These are phyloP conservation scores for Ophiostoma sp. DNA, from an alignment of 2,329 filamentous ascomycete genomes.

Conservation along the genomic window DNA sequence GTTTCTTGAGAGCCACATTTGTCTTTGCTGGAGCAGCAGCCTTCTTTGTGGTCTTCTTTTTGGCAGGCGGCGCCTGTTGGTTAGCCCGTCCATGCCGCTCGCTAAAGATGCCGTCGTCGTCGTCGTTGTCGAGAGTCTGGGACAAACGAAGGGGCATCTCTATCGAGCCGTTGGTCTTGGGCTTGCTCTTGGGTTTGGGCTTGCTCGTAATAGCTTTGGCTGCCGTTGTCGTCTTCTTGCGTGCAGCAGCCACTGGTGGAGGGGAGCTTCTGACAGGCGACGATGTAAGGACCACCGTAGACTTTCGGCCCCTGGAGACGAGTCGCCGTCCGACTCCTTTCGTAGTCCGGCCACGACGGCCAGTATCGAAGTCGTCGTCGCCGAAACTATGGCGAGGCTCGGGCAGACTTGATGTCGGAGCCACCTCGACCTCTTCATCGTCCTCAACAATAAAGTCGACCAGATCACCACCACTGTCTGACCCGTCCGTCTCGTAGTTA, in stretches of 20 bases:
- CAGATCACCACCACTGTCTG: conserved; percentile 52
- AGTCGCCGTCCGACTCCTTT: not conserved
- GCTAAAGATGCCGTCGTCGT: conserved; percentile 3
- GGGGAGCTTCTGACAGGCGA: conserved; percentile 29
- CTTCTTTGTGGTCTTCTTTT: not conserved
- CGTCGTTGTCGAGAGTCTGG: conserved; percentile 26
- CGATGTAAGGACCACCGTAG: conserved; percentile 11
- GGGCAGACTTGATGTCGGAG: conserved; percentile 13
- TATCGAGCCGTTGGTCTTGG: conserved; percentile 11
- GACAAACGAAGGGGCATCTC: conserved; percentile 28
- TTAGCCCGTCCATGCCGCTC: conserved; percentile 5
- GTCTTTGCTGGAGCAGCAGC: not conserved
- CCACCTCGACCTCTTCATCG: conserved; percentile 36
- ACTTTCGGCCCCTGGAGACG: not conserved
- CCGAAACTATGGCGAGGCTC: not conserved
- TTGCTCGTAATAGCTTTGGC: not conserved
- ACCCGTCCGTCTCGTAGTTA: conserved; percentile 47
- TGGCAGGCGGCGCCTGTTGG: not conserved
- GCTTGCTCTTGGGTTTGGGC: not conserved
- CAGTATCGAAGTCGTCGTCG: not conserved
- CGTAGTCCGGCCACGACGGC: not conserved
- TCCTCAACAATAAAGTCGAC: conserved; percentile 59
- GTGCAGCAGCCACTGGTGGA: not conserved
- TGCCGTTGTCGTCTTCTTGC: not conserved
- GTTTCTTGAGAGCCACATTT: not conserved